Conservation (phyloP, 2,329 filamentous ascomycete genomes). For the Ceratocystis papillata region DNA sequence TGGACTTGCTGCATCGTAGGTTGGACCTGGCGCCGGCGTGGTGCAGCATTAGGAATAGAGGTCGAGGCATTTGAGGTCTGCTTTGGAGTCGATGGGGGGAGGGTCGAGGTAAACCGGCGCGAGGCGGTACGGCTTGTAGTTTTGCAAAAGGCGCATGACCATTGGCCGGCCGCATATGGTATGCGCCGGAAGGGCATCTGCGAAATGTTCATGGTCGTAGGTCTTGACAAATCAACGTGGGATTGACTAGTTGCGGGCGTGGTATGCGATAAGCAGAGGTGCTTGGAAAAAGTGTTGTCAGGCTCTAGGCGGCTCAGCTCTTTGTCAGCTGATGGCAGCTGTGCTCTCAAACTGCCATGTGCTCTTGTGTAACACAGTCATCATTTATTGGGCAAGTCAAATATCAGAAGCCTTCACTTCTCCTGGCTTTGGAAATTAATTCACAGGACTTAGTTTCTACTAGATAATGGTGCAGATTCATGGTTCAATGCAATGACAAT, state of each 20-base stretch:
- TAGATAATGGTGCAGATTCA: not conserved
- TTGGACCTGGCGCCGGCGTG: conserved; percentile 28
- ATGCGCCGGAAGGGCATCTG: conserved; percentile 22
- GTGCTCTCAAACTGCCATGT: not conserved
- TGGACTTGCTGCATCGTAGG: conserved; percentile 52
- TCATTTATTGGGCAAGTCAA: no score
- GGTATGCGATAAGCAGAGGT: conserved; percentile 1
- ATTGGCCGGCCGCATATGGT: conserved; percentile 12
- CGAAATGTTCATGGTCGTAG: conserved; percentile 22
- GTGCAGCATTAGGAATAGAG: conserved; percentile 25
- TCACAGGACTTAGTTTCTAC: not conserved
- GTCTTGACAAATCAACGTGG: not conserved
- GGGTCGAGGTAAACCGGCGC: conserved; percentile 22
- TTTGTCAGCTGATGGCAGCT: not conserved
- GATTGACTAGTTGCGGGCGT: not conserved
- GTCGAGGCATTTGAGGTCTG: conserved; percentile 25
- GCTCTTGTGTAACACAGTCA: not conserved
- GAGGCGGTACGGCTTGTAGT: conserved; percentile 18
- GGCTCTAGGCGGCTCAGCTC: not conserved
- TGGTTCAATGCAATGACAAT: not conserved
- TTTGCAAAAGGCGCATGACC: conserved; percentile 22
- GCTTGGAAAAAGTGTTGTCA: conserved; percentile 13
- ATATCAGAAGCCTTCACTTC: no score
- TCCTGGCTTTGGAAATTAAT: no score
- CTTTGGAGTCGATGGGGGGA: conserved; percentile 18